Evolutionary conservation across 768 basidiomycete genomes (phyloP), one percentile per base, ranked within the genome.

Genomic region (Crassisporium funariophilum): DNA sequence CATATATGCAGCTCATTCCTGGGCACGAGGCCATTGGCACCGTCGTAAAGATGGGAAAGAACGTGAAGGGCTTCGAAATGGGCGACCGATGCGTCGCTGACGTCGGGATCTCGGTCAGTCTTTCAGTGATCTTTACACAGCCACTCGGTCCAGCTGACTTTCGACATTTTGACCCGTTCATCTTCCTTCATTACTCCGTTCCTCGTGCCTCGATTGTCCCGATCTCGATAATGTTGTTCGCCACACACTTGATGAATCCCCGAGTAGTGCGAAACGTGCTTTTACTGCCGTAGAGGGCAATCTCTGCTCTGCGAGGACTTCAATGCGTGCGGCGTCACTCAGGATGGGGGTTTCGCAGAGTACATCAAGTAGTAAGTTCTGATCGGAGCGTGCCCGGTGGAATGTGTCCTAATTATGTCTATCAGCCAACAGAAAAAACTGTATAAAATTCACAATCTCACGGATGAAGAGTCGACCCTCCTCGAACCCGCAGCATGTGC

Each of bases 401-500:
- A n/a, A 38, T 35, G n/a, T n/a, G n/a, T n/a, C n/a, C 45, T 20
- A 40, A 34, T 17, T 20, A 24, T 34, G n/a, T 29, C 15, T 35
- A 27, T 11, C 40, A 72, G 68, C 45, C 61, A 71, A 49, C 65
- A 86, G 50, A 77, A 83, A 63, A 93, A 92, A 59, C 72, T 90
- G 15, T 95, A 90, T 77, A 91, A 90, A 68, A 84, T 94, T 56
- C 71, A 91, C 54, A 94, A 94, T 68, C 77, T 95, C 42, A 81
- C 81, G 6, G 91, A 94, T 60, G 87, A 91, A 57, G 91, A 94
- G 53, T 82, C 91, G 1, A 92, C 90, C 2, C 80, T 95, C 15
- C 75, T 94, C 25, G 92, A 95, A 61, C 93, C 93, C 31, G 89
- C 91, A 3, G 86, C 92, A 4, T 95, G 92, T 55, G 93, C 93